These are phyloP conservation scores for Lactifluus echinatus DNA, from an alignment of 768 basidiomycete species.

Conservation along the genomic window DNA sequence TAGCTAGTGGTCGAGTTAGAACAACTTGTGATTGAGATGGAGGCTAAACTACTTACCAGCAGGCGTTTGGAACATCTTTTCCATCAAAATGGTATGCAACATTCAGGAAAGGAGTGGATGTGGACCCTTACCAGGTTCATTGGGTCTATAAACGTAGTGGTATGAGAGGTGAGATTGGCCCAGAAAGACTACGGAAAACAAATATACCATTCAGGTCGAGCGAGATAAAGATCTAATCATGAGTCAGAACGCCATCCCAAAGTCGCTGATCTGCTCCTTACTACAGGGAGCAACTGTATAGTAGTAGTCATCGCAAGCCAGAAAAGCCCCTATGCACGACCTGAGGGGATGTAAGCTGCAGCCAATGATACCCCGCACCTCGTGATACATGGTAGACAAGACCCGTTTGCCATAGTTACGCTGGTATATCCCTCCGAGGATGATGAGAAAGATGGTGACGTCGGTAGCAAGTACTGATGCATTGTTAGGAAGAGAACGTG, in stretches of 20 bases:
- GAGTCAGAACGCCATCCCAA: background rate
- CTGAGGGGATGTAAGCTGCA: background rate
- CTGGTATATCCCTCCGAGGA: constrained; percentile 2
- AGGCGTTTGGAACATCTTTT: constrained; percentile 14
- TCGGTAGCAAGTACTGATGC: constrained; percentile 2
- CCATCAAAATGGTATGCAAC: background rate
- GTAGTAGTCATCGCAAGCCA: constrained; percentile 8
- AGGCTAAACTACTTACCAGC: background rate
- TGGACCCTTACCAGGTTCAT: constrained; percentile 11
- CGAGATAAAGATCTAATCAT: constrained; percentile 8
- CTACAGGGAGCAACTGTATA: constrained; percentile 4
- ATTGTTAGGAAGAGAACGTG: constrained; percentile 1
- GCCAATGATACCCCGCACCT: background rate
- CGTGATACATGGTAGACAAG: background rate
- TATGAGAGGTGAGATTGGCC: background rate
- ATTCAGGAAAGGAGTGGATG: background rate
- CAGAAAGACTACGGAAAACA: background rate
- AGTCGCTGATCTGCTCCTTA: background rate
- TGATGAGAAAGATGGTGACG: background rate
- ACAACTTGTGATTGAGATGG: background rate
- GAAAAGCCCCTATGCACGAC: constrained; percentile 3
- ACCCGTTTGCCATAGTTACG: background rate
- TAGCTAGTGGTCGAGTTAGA: background rate
- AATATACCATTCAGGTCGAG: constrained; percentile 5
- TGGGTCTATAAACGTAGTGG: background rate